These are phyloP conservation scores for Calvatia gigantea DNA, from an alignment of 768 basidiomycete species.

Conservation along the genomic window DNA sequence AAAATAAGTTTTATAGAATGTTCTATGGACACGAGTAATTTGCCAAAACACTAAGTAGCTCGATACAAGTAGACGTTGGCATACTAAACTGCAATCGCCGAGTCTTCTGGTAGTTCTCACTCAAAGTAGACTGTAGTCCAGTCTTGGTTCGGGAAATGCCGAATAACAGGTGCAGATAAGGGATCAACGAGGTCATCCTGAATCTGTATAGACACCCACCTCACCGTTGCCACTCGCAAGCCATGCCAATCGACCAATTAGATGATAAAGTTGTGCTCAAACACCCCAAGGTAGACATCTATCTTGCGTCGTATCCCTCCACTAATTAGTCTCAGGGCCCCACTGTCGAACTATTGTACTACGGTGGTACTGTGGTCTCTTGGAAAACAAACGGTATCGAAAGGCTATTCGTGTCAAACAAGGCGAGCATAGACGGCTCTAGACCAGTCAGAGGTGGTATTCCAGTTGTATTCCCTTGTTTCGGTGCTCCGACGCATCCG, in stretches of 20 bases:
- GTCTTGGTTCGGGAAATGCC: not conserved
- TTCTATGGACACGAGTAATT: too few relatives aligned
- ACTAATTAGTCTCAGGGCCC: slow-evolving; percentile 45
- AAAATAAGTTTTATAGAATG: too few relatives aligned
- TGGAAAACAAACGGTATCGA: slow-evolving; percentile 60
- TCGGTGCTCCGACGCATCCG: slow-evolving; percentile 76
- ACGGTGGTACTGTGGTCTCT: slow-evolving; percentile 84
- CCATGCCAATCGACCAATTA: slow-evolving; percentile 55
- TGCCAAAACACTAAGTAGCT: too few relatives aligned
- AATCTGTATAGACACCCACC: not conserved
- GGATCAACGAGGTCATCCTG: not conserved
- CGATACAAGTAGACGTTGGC: too few relatives aligned
- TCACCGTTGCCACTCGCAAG: slow-evolving; percentile 2
- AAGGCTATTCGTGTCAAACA: slow-evolving; percentile 77
- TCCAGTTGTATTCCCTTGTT: slow-evolving; percentile 78
- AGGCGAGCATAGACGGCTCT: slow-evolving; percentile 74
- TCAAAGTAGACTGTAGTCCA: too few relatives aligned
- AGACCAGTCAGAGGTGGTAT: slow-evolving; percentile 66
- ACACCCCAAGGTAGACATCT: slow-evolving; percentile 55
- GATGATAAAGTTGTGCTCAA: slow-evolving; percentile 44
- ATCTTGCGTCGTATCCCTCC: not conserved
- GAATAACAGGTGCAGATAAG: not conserved
- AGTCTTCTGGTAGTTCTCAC: too few relatives aligned
- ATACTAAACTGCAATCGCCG: too few relatives aligned
- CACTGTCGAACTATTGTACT: slow-evolving; percentile 61